These are phyloP conservation scores for Aspergillus indologenus DNA, from an alignment of 495 filamentous ascomycete genomes.

Conservation along the genomic window DNA sequence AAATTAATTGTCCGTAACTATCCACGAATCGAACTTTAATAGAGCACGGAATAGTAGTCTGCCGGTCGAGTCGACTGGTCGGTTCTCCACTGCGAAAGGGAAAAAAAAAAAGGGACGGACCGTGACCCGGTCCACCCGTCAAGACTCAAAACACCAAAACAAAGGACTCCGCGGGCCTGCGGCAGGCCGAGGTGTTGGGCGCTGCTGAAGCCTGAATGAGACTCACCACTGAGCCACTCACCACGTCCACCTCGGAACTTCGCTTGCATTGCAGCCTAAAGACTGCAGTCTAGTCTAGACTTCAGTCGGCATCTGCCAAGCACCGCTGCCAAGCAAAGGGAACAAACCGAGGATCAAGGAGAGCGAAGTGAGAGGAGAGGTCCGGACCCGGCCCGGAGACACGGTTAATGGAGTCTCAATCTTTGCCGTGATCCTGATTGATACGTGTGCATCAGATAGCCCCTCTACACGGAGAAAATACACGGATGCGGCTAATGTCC, in stretches of 20 bases:
- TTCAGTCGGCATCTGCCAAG: background rate
- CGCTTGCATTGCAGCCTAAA: background rate
- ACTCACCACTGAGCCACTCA: background rate
- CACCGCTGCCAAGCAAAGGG: background rate
- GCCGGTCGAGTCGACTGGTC: background rate
- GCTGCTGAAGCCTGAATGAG: background rate
- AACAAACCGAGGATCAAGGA: background rate
- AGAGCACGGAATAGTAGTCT: background rate
- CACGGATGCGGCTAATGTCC: background rate
- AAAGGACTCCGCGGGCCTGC: background rate
- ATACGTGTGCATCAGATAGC: background rate
- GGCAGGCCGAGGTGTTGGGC: background rate
- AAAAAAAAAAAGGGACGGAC: background rate
- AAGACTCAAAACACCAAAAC: background rate
- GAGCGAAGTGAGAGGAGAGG: background rate
- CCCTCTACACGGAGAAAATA: background rate
- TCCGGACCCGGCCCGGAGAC: background rate
- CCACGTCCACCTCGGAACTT: background rate
- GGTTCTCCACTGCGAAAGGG: background rate
- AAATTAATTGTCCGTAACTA: background rate
- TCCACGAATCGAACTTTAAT: background rate
- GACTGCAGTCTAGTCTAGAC: background rate
- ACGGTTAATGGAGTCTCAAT: background rate
- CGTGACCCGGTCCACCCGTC: background rate
- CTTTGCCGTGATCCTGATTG: background rate